phyloP scores from a whole-genome alignment of 352 stramenopile genomes.

The Phytophthora sp. region DNA sequence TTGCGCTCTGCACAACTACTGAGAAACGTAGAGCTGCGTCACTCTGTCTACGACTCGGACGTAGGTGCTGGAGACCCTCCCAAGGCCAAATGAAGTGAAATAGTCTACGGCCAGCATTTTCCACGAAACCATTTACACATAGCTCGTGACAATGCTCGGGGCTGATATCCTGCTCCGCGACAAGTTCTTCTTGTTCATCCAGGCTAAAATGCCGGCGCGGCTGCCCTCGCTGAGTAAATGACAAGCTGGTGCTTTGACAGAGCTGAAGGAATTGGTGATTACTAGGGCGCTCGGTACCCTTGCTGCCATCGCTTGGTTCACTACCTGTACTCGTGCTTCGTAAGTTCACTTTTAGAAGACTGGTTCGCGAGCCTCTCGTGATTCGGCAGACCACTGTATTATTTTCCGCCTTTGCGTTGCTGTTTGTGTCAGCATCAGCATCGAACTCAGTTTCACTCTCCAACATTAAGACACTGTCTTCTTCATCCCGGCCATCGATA shows the following conservation, averaged over 20 bases:
- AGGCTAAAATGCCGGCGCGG: conserved; percentile 25
- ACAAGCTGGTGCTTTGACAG: conserved; percentile 22
- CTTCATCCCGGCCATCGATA: conserved; percentile 53
- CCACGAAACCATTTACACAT: conserved; percentile 72
- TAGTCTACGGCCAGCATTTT: conserved; percentile 58
- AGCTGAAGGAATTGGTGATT: conserved; percentile 21
- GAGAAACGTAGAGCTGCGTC: conserved; percentile 28
- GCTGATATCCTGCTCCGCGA: conserved; percentile 60
- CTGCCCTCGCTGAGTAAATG: conserved; percentile 19
- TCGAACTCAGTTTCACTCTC: conserved; percentile 23
- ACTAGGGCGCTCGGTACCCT: neutral
- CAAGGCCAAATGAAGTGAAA: conserved; percentile 75
- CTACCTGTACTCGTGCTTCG: conserved; percentile 18
- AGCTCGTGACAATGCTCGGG: conserved; percentile 80
- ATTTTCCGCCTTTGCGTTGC: conserved; percentile 14
- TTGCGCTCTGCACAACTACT: conserved; percentile 41
- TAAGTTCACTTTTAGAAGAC: conserved; percentile 40
- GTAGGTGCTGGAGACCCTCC: conserved; percentile 55
- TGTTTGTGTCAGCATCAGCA: conserved; percentile 1
- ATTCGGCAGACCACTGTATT: conserved; percentile 39
- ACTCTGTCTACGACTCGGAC: conserved; percentile 18
- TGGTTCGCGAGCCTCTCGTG: conserved; percentile 32
- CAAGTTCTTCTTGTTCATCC: conserved; percentile 37
- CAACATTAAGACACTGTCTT: conserved; percentile 36
- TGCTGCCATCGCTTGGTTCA: conserved; percentile 8